Base-by-base conservation (phyloP, 805 yeast species). In the Pichia nakasei region DNA sequence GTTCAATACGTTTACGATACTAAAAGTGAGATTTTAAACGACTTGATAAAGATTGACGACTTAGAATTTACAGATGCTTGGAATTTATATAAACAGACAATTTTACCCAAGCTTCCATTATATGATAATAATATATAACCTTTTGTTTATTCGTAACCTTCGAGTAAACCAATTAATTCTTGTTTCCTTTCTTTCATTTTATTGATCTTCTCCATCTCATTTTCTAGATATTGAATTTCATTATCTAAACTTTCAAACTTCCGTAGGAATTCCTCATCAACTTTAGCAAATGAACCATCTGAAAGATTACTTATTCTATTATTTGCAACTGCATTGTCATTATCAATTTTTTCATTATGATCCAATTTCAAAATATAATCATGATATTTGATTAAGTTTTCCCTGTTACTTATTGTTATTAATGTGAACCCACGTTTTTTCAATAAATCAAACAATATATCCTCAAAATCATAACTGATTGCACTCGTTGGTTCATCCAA, bases 401-500 rank as follows among this genome's bases (percentile, higher is more conserved):
- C 91, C 39, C 96, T 74, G 60, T 88, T 96, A 22, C 86, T 76
- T 47, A 88, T 75, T 2, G 96, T 86, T 44, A 88, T 76, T 50
- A 85, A 76, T 1, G 94, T 83, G 60, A 86, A 82, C 37, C 77
- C 73, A 55, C 80, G 79, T 44, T 66, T 68, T 55, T 78, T 83
- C 62, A 88, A 70, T 50, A 81, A 60, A 56, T 85, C 94, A 63
- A 87, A 88, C 42, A 88, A 68, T 46, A 80, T 76, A 50, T 89
- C 96, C 61, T 88, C 97, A 61, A 84, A 85, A 61, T 88, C 97
- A 38, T 82, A 82, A 42, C 87, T 78, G 12, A 88, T 88, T 1
- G 97, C 96, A 58, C 87, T 85, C 4, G 97, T 88, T n/a, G 94
- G 85, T 64, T 88, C 97, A 63, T 88, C 97, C 48, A 88, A 71